Percentiles rank a stretch among this genome's conserved stretches.
Evolutionary conservation across 257 asterid genomes (phyloP).

Genomic region (Solanum boliviense): DNA sequence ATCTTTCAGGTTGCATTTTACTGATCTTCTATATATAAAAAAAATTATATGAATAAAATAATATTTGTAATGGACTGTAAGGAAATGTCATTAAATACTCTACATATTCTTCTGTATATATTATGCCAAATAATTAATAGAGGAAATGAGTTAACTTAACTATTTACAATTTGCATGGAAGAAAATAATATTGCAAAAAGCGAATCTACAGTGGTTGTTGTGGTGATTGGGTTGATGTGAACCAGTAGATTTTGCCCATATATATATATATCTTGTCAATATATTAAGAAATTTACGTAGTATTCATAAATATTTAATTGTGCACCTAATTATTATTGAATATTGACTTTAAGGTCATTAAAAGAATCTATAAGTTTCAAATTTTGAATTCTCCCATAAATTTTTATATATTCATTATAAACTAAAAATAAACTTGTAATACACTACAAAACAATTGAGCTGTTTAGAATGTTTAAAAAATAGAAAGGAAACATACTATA

Average conservation of each 20-base stretch:
- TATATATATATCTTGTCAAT: neutral
- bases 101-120: neutral
- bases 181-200: neutral
- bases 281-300: neutral
- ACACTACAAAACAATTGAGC: neutral
- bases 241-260: neutral
- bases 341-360: neutral
- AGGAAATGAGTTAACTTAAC: neutral
- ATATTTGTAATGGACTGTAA: neutral
- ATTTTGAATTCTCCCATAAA: neutral
- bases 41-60: neutral
- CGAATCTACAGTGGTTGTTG: neutral
- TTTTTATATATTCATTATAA: neutral
- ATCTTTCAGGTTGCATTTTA: neutral
- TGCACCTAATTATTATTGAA: neutral
- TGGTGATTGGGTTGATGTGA: neutral
- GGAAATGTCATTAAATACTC: too few species aligned
- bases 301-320: neutral
- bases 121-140: neutral
- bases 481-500: neutral
- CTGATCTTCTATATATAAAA: neutral
- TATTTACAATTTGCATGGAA: neutral
- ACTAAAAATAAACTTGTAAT: neutral
- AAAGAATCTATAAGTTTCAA: neutral
- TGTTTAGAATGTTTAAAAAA: neutral